Percentiles rank a stretch among this genome's conserved stretches.
Evolutionary conservation across 2,329 filamentous ascomycete genomes (phyloP).

Genomic region (Pyrenophora graminea): DNA sequence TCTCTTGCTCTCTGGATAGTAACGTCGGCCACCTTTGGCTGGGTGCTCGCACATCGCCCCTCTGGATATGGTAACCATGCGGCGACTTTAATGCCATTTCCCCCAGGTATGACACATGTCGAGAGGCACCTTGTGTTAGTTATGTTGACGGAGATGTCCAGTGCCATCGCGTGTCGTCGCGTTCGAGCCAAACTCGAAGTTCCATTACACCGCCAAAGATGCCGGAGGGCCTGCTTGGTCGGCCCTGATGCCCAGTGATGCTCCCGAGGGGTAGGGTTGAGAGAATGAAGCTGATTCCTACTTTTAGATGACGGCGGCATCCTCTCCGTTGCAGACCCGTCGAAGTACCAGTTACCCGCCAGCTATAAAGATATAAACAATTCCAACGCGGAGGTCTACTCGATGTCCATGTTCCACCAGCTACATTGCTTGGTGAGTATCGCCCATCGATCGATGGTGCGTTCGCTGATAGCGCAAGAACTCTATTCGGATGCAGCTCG

Average conservation of each 20-base stretch:
- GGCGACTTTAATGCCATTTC: constrained; percentile 1
- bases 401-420: constrained; percentile 11
- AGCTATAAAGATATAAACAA: constrained; percentile 11
- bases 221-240: constrained; percentile 6
- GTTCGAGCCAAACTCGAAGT: constrained; percentile 1
- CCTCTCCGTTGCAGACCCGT: constrained; percentile 1
- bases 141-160: background rate
- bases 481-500: constrained; percentile 3
- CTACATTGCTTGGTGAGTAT: constrained; percentile 9
- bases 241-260: constrained; percentile 6
- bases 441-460: background rate
- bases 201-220: constrained; percentile 6
- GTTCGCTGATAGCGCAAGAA: constrained; percentile 2
- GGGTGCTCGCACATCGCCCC: background rate
- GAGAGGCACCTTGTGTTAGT: background rate
- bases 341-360: constrained; percentile 5
- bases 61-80: background rate
- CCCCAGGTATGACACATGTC: background rate
- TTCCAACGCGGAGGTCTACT: constrained; percentile 7
- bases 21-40: constrained; percentile 2
- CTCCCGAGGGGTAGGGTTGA: background rate
- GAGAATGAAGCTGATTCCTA: background rate
- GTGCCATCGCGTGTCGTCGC: constrained; percentile 3
- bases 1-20: constrained; percentile 1
- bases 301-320: constrained; percentile 6